Base-by-base conservation (phyloP, 805 yeast species). In the Vanderwaltozyma verrucispora region DNA sequence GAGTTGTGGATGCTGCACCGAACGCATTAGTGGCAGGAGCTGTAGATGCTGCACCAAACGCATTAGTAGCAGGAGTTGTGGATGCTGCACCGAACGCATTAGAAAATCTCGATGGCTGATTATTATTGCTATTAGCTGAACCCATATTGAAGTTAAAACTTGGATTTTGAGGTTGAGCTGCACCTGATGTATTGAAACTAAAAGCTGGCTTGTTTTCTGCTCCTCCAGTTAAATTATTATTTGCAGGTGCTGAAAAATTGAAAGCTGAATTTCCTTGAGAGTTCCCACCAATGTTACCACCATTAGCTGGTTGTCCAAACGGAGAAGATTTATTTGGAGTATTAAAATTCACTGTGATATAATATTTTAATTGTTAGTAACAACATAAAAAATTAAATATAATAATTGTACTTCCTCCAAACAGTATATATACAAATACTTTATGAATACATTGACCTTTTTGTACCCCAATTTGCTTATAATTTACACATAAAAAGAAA, bases 251-350 rank as follows among this genome's bases (percentile, higher is more conserved):
- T 33, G 30, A 7, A n/a, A 26, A n/a, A 7, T 21, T 6, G 23
- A 21, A 21, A 7, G 23, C 23, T 21, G 23, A 21, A 21, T 21
- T 21, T 7, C 9, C 23, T 21, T 21, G 23, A 9, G n/a, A n/a
- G n/a, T n/a, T n/a, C n/a, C 23, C 23, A 21, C 23, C 23, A 21
- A 7, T 21, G 15, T 41, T 35, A 32, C 32, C 33, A 20, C 30
- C 32, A 32, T 38, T 35, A 24, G 28, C 42, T 19, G 43, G 23
- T 5, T 30, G 28, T 13, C 19, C 20, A 30, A 38, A 38, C 19
- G 33, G 28, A 21, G 32, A 16, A 9, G 13, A n/a, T 31, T 34
- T 35, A 21, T 65, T 67, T 7, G 49, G 53, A 23, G 51, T 51
- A 39, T 45, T 48, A 30, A 50, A 44, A 38, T 46, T 50, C 53